These are phyloP conservation scores for Aspergillus sp. DNA, from an alignment of 2,329 filamentous ascomycete genomes.

Conservation along the genomic window DNA sequence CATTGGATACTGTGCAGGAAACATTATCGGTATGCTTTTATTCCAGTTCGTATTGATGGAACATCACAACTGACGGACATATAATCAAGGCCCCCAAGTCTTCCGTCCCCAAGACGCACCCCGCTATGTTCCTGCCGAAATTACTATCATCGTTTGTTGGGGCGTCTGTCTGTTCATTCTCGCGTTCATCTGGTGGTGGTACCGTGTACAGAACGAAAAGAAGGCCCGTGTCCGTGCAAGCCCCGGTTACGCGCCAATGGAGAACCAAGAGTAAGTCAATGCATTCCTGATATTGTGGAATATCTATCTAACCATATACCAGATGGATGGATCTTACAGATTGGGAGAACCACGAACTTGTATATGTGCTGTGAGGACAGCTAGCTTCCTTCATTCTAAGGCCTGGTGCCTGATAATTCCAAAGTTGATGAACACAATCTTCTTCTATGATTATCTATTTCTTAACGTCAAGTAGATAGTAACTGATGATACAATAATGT, in stretches of 20 bases:
- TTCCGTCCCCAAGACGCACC: constrained; percentile 60
- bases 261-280: constrained; percentile 63
- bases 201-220: constrained; percentile 58
- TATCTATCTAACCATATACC: constrained; percentile 3
- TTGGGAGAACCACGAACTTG: constrained; percentile 65
- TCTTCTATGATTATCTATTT: too few relatives aligned
- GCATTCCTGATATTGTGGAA: neutral
- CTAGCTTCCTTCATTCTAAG: too few relatives aligned
- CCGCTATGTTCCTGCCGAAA: constrained; percentile 63
- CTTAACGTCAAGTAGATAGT: neutral
- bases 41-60: neutral
- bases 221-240: constrained; percentile 56
- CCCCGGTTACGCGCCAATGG: constrained; percentile 61
- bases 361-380: constrained; percentile 55
- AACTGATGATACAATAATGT: too few relatives aligned
- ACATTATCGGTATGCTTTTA: constrained; percentile 54
- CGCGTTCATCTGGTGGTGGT: constrained; percentile 65
- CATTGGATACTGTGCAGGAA: constrained; percentile 54
- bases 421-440: neutral
- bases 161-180: constrained; percentile 56
- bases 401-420: neutral
- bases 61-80: neutral
- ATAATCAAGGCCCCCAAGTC: constrained; percentile 53
- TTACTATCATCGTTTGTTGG: constrained; percentile 64
- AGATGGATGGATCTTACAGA: constrained; percentile 65